Evolutionary conservation across 129 eudicot species (phyloP), one percentile per base, ranked within the genome.

Genomic region (Deinandra increscens): DNA sequence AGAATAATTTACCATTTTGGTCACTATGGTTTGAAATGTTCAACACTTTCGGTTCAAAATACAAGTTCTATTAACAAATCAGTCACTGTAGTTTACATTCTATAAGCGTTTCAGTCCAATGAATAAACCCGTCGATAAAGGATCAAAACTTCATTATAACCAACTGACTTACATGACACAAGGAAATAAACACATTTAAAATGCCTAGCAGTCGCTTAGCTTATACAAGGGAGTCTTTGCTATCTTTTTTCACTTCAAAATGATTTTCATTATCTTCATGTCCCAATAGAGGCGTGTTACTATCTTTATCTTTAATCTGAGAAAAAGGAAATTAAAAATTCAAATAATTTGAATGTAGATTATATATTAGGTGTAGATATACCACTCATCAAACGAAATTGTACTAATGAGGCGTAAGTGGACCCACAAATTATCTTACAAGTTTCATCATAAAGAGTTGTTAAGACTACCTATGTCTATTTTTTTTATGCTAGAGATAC

Each of bases 291-390:
- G 91, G 86, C 12, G 80, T 45, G 51, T 23, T 81, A 37, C 70
- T 68, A 68, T 89, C 92, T 49, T 78, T 92, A 64, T 88, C 98
- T 58, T 84, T 92, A 10, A 68, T 68, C 98, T 89, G 86, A 14
- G 60, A 23, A 8, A 3, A 12, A 22, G 37, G 14, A 42, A 2
- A 22, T 39, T 44, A 58, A 29, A 36, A 12, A 8, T 17, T 22
- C 17, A 37, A 18, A 70, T 55, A 3, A 38, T 1, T n/a, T 42
- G 2, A 12, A 20, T 20, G 9, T 50, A 49, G 1, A 13, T 14
- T 4, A 9, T 14, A 26, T 26, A 26, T 26, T 26, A 26, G 23
- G 4, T 13, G 9, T 20, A 23, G 49, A 8, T 7, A 39, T 39
- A 39, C 44, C 12, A 39, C 2, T 39, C 11, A 39, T 7, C 2